phyloP scores from a whole-genome alignment of 2,329 filamentous ascomycete species.

The Botrytis pseudocinerea region DNA sequence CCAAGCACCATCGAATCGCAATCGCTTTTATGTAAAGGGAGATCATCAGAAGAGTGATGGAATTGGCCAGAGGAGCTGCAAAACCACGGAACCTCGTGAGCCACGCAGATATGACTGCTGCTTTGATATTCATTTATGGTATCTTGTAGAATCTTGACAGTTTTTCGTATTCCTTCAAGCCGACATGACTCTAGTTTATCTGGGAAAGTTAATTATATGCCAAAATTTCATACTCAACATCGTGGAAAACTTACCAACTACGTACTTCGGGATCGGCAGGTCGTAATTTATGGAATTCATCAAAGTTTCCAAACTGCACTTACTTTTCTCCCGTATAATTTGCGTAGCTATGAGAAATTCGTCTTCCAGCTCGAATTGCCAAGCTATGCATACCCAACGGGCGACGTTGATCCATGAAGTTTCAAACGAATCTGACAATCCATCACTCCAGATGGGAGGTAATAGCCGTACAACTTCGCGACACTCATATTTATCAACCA shows the following conservation, averaged over 20 bases:
- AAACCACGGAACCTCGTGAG: no score
- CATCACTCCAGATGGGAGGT: neutral
- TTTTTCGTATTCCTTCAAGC: no score
- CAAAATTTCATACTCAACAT: no score
- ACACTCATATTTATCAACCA: conserved; percentile 11
- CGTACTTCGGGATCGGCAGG: neutral
- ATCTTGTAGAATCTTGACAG: no score
- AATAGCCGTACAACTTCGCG: neutral
- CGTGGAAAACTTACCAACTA: neutral
- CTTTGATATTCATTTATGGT: no score
- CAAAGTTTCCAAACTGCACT: no score
- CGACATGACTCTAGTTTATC: no score
- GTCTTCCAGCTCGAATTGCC: neutral
- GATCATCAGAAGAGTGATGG: neutral
- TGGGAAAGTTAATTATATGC: no score
- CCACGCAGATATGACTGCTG: neutral
- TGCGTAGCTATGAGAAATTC: neutral
- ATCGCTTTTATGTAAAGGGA: neutral
- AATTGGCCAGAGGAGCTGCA: no score
- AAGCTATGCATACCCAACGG: neutral
- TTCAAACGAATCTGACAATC: no score
- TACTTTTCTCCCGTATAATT: neutral
- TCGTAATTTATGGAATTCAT: neutral
- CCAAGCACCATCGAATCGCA: conserved; percentile 17
- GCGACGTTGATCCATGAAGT: neutral